A percentile compares a stretch with the other conserved stretches of the same genome.
phyloP scores from a whole-genome alignment of 345 rosid species.

The Adansonia digitata region DNA sequence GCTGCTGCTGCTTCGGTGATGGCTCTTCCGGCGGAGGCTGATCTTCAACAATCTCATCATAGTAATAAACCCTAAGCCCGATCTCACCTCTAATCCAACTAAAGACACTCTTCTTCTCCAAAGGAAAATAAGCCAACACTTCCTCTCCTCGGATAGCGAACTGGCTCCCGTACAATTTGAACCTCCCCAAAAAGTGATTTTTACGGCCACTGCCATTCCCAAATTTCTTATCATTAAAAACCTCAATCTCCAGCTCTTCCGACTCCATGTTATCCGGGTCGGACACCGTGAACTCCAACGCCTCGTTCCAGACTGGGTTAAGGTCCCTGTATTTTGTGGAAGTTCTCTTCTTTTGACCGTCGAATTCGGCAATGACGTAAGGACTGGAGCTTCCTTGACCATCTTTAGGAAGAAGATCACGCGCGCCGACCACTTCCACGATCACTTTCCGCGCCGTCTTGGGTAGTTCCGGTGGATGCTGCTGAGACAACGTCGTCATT shows the following conservation, averaged over 20 bases:
- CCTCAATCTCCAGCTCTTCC: constrained; percentile 84
- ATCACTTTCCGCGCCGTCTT: constrained; percentile 45
- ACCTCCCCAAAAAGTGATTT: constrained; percentile 84
- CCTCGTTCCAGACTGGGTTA: constrained; percentile 88
- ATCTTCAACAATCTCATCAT: constrained; percentile 56
- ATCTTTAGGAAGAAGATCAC: constrained; percentile 82
- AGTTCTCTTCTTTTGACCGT: constrained; percentile 68
- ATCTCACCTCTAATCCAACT: constrained; percentile 93
- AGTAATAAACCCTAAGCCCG: constrained; percentile 70
- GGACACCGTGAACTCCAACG: constrained; percentile 68
- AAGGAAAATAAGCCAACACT: constrained; percentile 62
- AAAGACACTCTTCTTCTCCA: constrained; percentile 92
- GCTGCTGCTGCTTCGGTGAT: too few species aligned
- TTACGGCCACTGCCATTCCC: constrained; percentile 79
- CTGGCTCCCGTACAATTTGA: constrained; percentile 81
- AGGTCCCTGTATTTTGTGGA: constrained; percentile 70
- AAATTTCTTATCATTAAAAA: constrained; percentile 67
- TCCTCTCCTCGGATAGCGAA: constrained; percentile 66
- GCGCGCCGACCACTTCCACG: constrained; percentile 72
- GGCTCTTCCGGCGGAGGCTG: constrained; percentile 27
- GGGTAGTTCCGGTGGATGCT: constrained; percentile 27
- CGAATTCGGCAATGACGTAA: constrained; percentile 77
- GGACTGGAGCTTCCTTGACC: constrained; percentile 97
- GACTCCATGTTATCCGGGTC: constrained; percentile 66
- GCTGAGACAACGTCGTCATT: constrained; percentile 41